phyloP scores from a whole-genome alignment of 176 grass and related monocot genomes.

The Ananas comosus region DNA sequence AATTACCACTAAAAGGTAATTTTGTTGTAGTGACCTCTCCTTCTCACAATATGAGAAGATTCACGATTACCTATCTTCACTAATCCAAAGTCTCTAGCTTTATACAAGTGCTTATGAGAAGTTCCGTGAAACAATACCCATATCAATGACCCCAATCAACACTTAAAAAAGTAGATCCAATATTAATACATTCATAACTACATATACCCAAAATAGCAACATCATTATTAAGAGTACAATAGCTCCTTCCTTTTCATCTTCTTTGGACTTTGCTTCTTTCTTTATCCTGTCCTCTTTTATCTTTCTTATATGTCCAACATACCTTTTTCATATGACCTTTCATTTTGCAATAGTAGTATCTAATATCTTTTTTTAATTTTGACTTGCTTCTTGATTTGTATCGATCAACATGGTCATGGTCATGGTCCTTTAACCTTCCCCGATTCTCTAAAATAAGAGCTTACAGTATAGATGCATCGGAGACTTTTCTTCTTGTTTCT shows the following conservation, averaged over 20 bases:
- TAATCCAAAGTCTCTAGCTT: background rate
- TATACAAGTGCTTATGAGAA: background rate
- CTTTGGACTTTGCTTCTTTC: background rate
- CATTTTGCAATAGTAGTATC: too few relatives aligned
- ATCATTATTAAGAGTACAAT: background rate
- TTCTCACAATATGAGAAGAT: background rate
- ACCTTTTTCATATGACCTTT: background rate
- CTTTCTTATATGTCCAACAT: background rate
- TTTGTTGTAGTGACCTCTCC: too few relatives aligned
- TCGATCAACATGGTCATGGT: background rate
- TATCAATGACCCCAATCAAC: background rate
- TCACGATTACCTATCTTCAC: background rate
- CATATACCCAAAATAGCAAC: background rate
- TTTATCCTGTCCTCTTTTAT: background rate
- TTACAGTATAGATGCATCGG: background rate
- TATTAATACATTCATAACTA: background rate
- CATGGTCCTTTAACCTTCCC: background rate
- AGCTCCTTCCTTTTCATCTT: background rate
- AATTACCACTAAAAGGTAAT: too few relatives aligned
- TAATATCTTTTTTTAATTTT: too few relatives aligned
- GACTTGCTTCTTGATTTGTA: background rate
- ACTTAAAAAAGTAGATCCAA: background rate
- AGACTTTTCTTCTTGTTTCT: background rate
- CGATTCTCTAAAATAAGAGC: background rate
- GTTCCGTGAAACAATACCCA: background rate